Evolutionary conservation across 192 early-diverging fungal species (phyloP).

Genomic region (Neocallimastix lanati): DNA sequence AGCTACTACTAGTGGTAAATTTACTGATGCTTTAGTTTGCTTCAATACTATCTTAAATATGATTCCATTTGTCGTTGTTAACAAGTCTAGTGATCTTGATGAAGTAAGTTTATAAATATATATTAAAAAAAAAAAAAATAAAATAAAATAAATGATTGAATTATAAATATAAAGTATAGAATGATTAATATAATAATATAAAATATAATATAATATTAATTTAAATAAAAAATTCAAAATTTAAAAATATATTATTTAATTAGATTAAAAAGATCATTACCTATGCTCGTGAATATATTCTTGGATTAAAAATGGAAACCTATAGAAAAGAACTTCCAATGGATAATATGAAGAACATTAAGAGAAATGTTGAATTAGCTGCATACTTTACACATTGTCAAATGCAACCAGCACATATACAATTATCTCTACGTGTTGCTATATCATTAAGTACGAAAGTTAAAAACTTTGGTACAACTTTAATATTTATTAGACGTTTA

Average conservation of each 20-base stretch:
- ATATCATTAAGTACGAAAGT: slow-evolving; percentile 66
- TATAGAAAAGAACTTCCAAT: slow-evolving; percentile 41
- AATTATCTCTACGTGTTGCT: slow-evolving; percentile 69
- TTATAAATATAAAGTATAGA: too few relatives aligned
- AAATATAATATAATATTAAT: too few relatives aligned
- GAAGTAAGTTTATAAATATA: too few relatives aligned
- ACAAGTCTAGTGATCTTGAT: slow-evolving; percentile 40
- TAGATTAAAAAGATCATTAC: background rate
- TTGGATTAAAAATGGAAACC: slow-evolving; percentile 71
- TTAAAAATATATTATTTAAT: too few relatives aligned
- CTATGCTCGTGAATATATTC: slow-evolving; percentile 68
- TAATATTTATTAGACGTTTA: slow-evolving; percentile 73
- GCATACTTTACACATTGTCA: slow-evolving; percentile 91
- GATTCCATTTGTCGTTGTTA: slow-evolving; percentile 54
- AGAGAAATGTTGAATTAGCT: slow-evolving; percentile 69
- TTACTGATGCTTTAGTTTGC: slow-evolving; percentile 52
- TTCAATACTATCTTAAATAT: slow-evolving; percentile 65
- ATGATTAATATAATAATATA: too few relatives aligned
- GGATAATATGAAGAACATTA: slow-evolving; percentile 21
- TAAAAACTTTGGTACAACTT: slow-evolving; percentile 67
- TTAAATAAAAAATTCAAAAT: too few relatives aligned
- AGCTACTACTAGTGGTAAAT: slow-evolving; percentile 60
- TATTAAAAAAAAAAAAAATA: too few relatives aligned
- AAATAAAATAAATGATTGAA: too few relatives aligned
- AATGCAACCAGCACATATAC: slow-evolving; percentile 74